These are phyloP conservation scores for Heliamphora exappendiculata DNA, from an alignment of 148 eudicot genomes.

Conservation along the genomic window DNA sequence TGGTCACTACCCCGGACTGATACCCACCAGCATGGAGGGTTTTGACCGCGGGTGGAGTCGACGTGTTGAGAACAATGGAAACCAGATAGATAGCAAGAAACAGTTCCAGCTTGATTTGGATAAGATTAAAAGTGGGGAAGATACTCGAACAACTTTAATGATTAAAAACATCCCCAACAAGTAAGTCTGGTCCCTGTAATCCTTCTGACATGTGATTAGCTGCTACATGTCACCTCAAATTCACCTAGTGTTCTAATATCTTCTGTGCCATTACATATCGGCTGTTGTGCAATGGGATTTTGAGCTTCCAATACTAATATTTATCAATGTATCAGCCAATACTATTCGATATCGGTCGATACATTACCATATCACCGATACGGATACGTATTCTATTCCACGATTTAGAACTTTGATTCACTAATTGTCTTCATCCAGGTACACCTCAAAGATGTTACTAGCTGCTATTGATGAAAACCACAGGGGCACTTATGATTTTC, in stretches of 20 bases:
- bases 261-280: neutral
- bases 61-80: conserved; percentile 46
- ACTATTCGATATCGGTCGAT: too few species aligned
- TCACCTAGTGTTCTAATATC: too few species aligned
- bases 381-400: too few species aligned
- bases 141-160: conserved; percentile 84
- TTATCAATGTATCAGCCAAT: too few species aligned
- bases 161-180: conserved; percentile 92
- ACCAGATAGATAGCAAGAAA: conserved; percentile 60
- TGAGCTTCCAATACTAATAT: too few species aligned
- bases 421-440: conserved; percentile 51
- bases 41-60: conserved; percentile 42
- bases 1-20: conserved; percentile 52
- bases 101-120: conserved; percentile 79
- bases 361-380: too few species aligned
- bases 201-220: neutral
- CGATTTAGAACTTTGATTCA: too few species aligned
- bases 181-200: conserved; percentile 15
- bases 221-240: too few species aligned
- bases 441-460: conserved; percentile 93
- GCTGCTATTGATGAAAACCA: conserved; percentile 84
- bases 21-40: conserved; percentile 30
- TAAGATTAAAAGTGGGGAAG: conserved; percentile 71
- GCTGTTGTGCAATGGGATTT: too few species aligned
- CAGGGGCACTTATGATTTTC: conserved; percentile 79